These are phyloP conservation scores for Taphrina populina DNA, from an alignment of 1,139 yeast genomes.

Conservation along the genomic window DNA sequence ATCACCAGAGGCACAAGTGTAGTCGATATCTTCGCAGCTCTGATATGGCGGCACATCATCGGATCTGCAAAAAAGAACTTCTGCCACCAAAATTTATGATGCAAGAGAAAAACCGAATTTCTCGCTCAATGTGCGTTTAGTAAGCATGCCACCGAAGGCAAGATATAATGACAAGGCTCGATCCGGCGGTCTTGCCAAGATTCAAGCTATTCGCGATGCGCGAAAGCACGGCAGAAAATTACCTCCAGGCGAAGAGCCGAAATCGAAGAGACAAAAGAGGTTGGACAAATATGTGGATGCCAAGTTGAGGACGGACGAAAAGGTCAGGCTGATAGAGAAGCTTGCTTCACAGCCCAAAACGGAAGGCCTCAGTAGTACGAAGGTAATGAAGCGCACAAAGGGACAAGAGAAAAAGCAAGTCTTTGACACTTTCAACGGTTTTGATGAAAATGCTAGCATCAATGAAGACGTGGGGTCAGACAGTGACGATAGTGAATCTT, in stretches of 20 bases:
- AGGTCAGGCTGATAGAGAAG: conserved; percentile 71
- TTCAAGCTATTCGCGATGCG: conserved; percentile 64
- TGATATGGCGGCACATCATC: no score
- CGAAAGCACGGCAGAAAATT: conserved; percentile 63
- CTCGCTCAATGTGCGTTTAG: no score
- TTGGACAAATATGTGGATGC: conserved; percentile 61
- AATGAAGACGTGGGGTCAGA: conserved; percentile 34
- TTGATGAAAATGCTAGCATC: conserved; percentile 42
- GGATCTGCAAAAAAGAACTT: no score
- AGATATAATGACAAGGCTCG: conserved; percentile 84
- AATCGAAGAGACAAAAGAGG: conserved; percentile 63
- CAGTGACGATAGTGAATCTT: conserved; percentile 8
- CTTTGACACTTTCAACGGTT: conserved; percentile 51
- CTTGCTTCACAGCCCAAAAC: conserved; percentile 69
- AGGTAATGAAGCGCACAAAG: conserved; percentile 67
- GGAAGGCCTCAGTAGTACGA: conserved; percentile 74
- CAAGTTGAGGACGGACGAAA: conserved; percentile 86
- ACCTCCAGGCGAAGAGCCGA: conserved; percentile 51
- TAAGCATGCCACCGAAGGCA: conserved; percentile 29
- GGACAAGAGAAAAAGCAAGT: conserved; percentile 49
- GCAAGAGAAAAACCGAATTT: no score
- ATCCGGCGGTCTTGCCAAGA: conserved; percentile 78
- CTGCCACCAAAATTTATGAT: no score
- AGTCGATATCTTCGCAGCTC: no score
- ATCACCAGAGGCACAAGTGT: no score